Conservation (phyloP, 1,284 basidiomycete species). For the Rhodotorula sp. region DNA sequence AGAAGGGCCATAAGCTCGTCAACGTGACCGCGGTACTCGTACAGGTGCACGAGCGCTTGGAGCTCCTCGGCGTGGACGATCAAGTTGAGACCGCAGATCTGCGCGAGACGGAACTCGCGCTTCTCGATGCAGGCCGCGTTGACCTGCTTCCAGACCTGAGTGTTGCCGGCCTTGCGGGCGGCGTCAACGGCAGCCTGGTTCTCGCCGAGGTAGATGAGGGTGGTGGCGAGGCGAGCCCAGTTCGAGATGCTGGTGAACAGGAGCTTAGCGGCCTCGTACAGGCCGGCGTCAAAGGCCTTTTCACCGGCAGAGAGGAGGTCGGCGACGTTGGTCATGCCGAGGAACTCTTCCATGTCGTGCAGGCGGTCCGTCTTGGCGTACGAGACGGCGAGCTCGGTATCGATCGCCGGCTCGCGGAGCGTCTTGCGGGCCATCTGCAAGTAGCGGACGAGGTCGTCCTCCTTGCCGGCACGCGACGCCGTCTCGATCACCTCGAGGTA, state of each 20-base stretch:
- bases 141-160: conserved; percentile 99
- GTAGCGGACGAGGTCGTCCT: conserved; percentile 96
- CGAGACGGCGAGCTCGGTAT: conserved; percentile 94
- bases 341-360: conserved; percentile 99
- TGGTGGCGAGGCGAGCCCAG: conserved; percentile 96
- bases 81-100: conserved; percentile 92
- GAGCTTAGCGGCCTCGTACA: conserved; percentile 95
- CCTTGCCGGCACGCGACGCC: conserved; percentile 90
- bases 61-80: conserved; percentile 76
- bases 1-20: conserved; percentile 88
- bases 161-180: conserved; percentile 97
- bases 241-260: conserved; percentile 97
- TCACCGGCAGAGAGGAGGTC: conserved; percentile 74
- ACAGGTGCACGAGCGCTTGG: conserved; percentile 69
- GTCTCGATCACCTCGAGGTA: conserved; percentile 97
- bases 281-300: conserved; percentile 97
- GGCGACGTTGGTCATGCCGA: conserved; percentile 98
- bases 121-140: conserved; percentile 98
- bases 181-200: conserved; percentile 98
- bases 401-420: conserved; percentile 94
- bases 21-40: conserved; percentile 90
- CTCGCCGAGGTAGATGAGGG: conserved; percentile 96
- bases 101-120: conserved; percentile 91
- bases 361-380: conserved; percentile 96
- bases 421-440: conserved; percentile 99